Base-by-base conservation (phyloP, 2,329 filamentous ascomycete species). In the Pseudocercospora fijiensis region DNA sequence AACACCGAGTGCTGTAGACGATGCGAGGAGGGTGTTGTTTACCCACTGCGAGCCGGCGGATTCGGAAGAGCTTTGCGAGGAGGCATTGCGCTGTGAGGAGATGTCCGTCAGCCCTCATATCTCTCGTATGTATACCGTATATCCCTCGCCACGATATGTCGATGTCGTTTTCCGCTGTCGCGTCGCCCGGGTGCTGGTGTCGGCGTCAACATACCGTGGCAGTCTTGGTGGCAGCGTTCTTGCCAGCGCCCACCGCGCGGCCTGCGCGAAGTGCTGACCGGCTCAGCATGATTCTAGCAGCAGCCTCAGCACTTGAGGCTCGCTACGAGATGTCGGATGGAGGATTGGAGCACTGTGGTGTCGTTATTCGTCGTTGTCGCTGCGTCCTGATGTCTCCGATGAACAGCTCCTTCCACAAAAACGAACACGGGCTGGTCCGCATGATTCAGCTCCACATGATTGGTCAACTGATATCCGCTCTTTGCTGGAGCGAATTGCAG, bases 241-340 rank as follows among this genome's bases (percentile, higher is more conserved):
- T 85, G 91, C 92, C 89, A 89, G 89, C 86, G 84, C 88, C 90
- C 84, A 92, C 85, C 77, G 89, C 86, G 87, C 92, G 92, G 87
- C 90, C 86, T 80, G 90, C 88, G 85, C 92, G 92, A 86, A 96
- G 83, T 83, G 88, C 88, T 82, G 92, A 92, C 86, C 92, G 90
- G 84, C 91, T 90, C 86, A 97, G 88, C 94, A 98, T 97, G 79
- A 81, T 90, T 57, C 56, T 33, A 45, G 63, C 69, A 66, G 65
- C 61, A 60, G 68, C 64, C 72, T 74, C 71, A 74, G 73, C 73
- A 66, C 73, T 74, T 74, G 71, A 74, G 73, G 67, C 64, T 45
- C 59, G 65, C 68, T 67, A 65, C 67, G 57, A 59, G 61, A 62
- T 61, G 61, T 62, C 58, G 62, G 57, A 64, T 53, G 43, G 27